Evolutionary conservation across 2,329 filamentous ascomycete species (phyloP).

Genomic region (Fusarium chaquense): DNA sequence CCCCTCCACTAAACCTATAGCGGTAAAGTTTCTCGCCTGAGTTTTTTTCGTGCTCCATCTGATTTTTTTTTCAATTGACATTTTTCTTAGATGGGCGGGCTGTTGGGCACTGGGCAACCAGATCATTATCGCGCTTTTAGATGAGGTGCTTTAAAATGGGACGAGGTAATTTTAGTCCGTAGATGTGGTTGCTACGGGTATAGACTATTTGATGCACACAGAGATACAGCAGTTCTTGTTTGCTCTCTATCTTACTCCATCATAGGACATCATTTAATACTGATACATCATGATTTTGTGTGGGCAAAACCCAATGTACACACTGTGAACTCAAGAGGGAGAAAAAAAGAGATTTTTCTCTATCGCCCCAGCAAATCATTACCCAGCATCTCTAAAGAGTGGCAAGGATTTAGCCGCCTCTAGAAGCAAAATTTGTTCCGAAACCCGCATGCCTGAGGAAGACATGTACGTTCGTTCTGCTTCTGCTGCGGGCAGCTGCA

Average conservation of each 20-base stretch:
- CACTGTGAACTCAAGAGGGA: conserved; percentile 10
- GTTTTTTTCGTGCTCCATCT: conserved; percentile 47
- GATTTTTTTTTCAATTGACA: conserved; percentile 24
- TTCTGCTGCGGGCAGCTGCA: conserved; percentile 2
- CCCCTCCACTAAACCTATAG: conserved; percentile 45
- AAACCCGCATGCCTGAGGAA: conserved; percentile 20
- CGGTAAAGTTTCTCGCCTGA: conserved; percentile 46
- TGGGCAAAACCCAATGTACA: conserved; percentile 16
- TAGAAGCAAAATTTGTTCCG: conserved; percentile 23
- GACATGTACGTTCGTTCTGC: background rate
- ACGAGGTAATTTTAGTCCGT: conserved; percentile 37
- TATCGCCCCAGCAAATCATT: conserved; percentile 21
- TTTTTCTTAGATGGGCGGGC: background rate
- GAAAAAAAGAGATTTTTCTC: conserved; percentile 16
- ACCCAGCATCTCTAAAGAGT: conserved; percentile 17
- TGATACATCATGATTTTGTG: conserved; percentile 8
- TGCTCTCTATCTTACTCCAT: background rate
- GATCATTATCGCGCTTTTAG: conserved; percentile 15
- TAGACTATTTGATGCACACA: background rate
- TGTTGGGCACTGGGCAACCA: conserved; percentile 26
- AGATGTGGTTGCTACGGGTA: conserved; percentile 13
- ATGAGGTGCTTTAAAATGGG: conserved; percentile 37
- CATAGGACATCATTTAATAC: background rate
- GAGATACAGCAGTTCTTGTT: background rate
- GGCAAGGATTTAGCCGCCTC: conserved; percentile 38